Conservation (phyloP, 768 basidiomycete species). For the Termitomyces sp. region DNA sequence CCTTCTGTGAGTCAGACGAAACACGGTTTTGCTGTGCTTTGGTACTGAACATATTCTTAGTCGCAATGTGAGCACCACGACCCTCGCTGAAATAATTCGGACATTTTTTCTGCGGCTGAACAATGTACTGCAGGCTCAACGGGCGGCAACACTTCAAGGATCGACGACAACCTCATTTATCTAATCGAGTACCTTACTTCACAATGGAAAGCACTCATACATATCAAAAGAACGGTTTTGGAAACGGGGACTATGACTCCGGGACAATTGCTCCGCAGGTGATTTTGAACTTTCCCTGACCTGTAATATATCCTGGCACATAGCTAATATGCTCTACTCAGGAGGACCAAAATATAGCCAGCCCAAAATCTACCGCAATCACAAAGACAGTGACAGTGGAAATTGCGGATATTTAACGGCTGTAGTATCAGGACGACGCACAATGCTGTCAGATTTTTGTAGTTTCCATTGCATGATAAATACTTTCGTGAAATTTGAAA, state of each 20-base stretch:
- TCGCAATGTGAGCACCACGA: constrained; percentile 27
- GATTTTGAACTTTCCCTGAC: background rate
- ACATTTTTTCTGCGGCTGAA: background rate
- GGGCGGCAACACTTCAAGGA: constrained; percentile 17
- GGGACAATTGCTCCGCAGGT: constrained; percentile 8
- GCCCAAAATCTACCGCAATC: constrained; percentile 11
- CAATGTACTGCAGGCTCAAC: constrained; percentile 19
- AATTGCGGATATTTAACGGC: constrained; percentile 13
- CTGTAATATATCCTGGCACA: background rate
- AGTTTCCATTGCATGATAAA: background rate
- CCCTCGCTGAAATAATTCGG: background rate
- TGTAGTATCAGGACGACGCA: background rate
- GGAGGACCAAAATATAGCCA: too few species aligned
- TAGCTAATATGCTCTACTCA: background rate
- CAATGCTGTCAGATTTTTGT: background rate
- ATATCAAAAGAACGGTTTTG: background rate
- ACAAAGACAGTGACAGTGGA: constrained; percentile 18
- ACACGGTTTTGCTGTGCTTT: constrained; percentile 15
- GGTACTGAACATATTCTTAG: constrained; percentile 22
- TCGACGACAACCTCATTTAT: background rate
- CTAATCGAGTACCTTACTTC: constrained; percentile 2
- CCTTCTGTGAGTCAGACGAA: constrained; percentile 37
- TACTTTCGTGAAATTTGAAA: background rate
- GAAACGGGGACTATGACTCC: constrained; percentile 10
- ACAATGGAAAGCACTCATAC: background rate